Percentiles rank a stretch among this genome's conserved stretches.
Evolutionary conservation across 2,329 filamentous ascomycete species (phyloP).

Genomic region (Colletotrichum sp.): DNA sequence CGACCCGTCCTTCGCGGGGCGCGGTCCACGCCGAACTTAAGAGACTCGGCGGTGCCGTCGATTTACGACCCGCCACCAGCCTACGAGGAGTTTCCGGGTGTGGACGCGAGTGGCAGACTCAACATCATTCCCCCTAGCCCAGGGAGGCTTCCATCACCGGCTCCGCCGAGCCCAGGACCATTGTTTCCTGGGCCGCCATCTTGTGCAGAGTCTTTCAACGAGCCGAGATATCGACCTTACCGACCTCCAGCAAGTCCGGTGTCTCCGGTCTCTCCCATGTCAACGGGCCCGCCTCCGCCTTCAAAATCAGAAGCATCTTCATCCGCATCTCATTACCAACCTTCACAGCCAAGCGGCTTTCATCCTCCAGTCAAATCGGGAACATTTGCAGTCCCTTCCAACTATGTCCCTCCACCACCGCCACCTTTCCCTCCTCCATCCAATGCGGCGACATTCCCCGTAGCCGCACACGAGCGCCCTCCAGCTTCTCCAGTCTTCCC

Average conservation of each 20-base stretch:
- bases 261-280: not conserved
- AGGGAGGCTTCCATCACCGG: not conserved
- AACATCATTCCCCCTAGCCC: not conserved
- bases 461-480: not conserved
- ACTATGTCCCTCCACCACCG: not conserved
- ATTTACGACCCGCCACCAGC: constrained; percentile 5
- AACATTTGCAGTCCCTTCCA: not conserved
- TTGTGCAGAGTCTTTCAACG: not conserved
- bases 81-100: constrained; percentile 8
- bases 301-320: not conserved
- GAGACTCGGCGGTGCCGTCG: not conserved
- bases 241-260: not conserved
- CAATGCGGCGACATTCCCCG: not conserved
- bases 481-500: not conserved
- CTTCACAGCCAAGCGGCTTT: not conserved
- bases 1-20: constrained; percentile 2
- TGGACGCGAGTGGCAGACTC: constrained; percentile 1
- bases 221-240: not conserved
- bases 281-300: not conserved
- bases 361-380: not conserved
- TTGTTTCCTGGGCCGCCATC: not conserved
- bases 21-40: constrained; percentile 14
- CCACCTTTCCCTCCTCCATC: not conserved
- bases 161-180: not conserved
- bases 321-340: not conserved